Base-by-base conservation (phyloP, 1,139 yeast species). In the Candida tropicalis region DNA sequence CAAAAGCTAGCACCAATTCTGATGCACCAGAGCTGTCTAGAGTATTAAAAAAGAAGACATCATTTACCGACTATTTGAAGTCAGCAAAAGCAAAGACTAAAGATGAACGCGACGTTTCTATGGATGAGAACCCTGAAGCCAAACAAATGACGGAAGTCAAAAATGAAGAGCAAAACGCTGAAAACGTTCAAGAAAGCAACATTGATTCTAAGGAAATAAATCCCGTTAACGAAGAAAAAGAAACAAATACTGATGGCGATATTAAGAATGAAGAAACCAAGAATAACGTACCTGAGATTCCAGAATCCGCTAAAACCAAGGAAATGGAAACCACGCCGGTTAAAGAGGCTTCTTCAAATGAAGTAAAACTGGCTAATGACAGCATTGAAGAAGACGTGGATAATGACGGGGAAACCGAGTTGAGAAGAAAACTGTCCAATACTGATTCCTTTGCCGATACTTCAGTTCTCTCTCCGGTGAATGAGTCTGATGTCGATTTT, bases 401-500 rank as follows among this genome's bases (percentile, higher is more conserved):
- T 4, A 36, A 35, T 4, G 35, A 35, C 26, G 23, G 22, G 12
- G 31, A 43, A 25, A 15, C 33, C 4, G 18, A 26, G 15, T 31
- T 31, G 7, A 17, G 23, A 17, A 31, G 35, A 20, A 31, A 31
- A 15, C 35, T 31, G 35, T 22, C 35, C 35, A 24, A 33, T 35
- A n/a, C 50, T 5, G 44, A 43, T 36, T 46, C 48, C 7, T 43
- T 48, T 28, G 50, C 51, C 5, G 63, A 61, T 34, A 56, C 56
- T 4, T 59, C 65, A 2, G 49, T 43, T n/a, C 43, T 60, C 32
- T 59, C 66, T 3, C 64, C 65, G 4, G 52, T 59, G 13, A 53
- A 52, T 8, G 60, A 56, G 24, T 41, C 50, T 6, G 45, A 53
- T 9, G 54, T 52, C 22, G 60, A 55, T 28, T 46, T 52, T 17